Percentiles rank a stretch among this genome's conserved stretches.
These are phyloP conservation scores for Elsinoe batatas DNA, from an alignment of 2,329 filamentous ascomycete species.

Conservation along the genomic window DNA sequence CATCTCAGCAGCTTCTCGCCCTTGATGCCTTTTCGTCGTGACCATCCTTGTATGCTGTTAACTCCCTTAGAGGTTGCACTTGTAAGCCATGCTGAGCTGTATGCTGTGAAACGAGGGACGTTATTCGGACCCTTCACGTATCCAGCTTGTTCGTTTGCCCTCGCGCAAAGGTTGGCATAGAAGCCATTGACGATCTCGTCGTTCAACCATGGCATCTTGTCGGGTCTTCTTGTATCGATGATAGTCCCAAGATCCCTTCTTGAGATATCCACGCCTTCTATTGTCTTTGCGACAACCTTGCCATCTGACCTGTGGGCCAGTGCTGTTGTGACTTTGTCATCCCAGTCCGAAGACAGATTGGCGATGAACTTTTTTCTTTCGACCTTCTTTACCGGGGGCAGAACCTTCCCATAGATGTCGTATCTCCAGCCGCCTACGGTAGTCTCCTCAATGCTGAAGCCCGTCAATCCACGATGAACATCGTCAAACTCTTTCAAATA, in stretches of 20 bases:
- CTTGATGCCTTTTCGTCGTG: conserved; percentile 48
- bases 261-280: conserved; percentile 35
- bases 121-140: conserved; percentile 38
- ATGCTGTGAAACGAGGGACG: conserved; percentile 48
- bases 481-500: background rate
- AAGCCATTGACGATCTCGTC: conserved; percentile 65
- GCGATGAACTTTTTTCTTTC: conserved; percentile 18
- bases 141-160: conserved; percentile 46
- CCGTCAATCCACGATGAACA: background rate
- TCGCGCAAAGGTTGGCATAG: conserved; percentile 49
- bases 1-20: conserved; percentile 55
- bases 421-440: background rate
- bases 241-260: conserved; percentile 56
- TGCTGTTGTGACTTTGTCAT: conserved; percentile 28
- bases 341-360: conserved; percentile 32
- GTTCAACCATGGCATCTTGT: conserved; percentile 55
- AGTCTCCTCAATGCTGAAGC: background rate
- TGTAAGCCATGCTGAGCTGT: conserved; percentile 58
- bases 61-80: conserved; percentile 41
- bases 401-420: conserved; percentile 1
- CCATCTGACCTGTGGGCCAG: conserved; percentile 20
- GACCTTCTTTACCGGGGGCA: background rate
- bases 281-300: conserved; percentile 24
- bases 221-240: conserved; percentile 23
- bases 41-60: conserved; percentile 42